Conservation (phyloP, 148 eudicot species). For the Vaccinium darrowii region DNA sequence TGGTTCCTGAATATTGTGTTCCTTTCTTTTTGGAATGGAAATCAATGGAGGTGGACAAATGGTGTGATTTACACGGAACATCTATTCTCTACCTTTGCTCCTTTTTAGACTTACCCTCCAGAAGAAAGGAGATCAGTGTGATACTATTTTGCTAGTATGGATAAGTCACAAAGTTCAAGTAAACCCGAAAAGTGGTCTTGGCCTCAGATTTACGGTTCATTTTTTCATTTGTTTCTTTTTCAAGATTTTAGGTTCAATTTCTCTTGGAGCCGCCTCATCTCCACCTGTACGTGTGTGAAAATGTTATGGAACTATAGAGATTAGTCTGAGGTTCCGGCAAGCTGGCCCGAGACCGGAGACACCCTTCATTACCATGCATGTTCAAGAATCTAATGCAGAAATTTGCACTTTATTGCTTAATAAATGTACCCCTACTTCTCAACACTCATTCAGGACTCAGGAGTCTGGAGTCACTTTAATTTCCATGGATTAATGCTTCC, state of each 20-base stretch:
- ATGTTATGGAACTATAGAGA: no score
- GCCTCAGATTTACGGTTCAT: no score
- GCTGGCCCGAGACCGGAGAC: no score
- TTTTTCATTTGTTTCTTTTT: no score
- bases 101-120: neutral
- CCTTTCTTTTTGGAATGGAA: neutral
- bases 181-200: no score
- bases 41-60: neutral
- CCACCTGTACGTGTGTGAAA: no score
- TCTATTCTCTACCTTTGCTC: neutral
- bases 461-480: constrained; percentile 22
- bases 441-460: constrained; percentile 14
- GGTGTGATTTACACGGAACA: neutral
- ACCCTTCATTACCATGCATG: neutral
- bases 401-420: neutral
- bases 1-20: neutral
- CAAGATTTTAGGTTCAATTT: no score
- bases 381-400: neutral
- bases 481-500: constrained; percentile 7
- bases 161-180: neutral
- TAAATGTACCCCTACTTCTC: neutral
- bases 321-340: no score
- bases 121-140: neutral
- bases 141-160: neutral
- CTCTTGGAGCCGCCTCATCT: no score